These are phyloP conservation scores for Clonostachys rosea DNA, from an alignment of 2,329 filamentous ascomycete species.

Conservation along the genomic window DNA sequence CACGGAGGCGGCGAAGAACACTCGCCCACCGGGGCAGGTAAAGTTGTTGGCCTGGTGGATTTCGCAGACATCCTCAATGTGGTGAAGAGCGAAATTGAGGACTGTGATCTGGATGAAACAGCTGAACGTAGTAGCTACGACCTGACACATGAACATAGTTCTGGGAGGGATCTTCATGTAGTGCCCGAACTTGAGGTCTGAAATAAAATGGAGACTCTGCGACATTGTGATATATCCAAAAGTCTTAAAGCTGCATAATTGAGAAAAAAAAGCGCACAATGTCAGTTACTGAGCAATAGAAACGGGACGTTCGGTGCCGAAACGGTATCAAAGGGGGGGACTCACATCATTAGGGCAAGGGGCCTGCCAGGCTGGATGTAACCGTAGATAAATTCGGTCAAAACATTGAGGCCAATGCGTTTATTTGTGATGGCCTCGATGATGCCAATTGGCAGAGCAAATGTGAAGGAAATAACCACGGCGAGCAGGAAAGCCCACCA, in stretches of 20 bases:
- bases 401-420: slow-evolving; percentile 67
- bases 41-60: slow-evolving; percentile 52
- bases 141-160: slow-evolving; percentile 62
- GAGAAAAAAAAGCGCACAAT: not conserved
- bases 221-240: slow-evolving; percentile 57
- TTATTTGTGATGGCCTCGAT: slow-evolving; percentile 68
- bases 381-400: slow-evolving; percentile 70
- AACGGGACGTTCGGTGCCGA: no score
- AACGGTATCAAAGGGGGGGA: no score
- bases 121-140: slow-evolving; percentile 61
- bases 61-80: slow-evolving; percentile 62
- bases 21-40: slow-evolving; percentile 57
- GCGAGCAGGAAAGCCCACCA: slow-evolving; percentile 72
- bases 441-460: slow-evolving; percentile 64
- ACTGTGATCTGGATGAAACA: slow-evolving; percentile 63
- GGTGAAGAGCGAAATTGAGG: slow-evolving; percentile 54
- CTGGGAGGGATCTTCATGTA: slow-evolving; percentile 69
- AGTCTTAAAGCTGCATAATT: slow-evolving; percentile 48
- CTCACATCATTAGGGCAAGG: slow-evolving; percentile 67
- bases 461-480: slow-evolving; percentile 58
- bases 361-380: slow-evolving; percentile 72
- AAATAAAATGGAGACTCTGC: slow-evolving; percentile 59
- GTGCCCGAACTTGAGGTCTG: slow-evolving; percentile 66
- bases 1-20: slow-evolving; percentile 62
- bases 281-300: not conserved